These are phyloP conservation scores for Neofusicoccum sp. DNA, from an alignment of 2,329 filamentous ascomycete species.

Conservation along the genomic window DNA sequence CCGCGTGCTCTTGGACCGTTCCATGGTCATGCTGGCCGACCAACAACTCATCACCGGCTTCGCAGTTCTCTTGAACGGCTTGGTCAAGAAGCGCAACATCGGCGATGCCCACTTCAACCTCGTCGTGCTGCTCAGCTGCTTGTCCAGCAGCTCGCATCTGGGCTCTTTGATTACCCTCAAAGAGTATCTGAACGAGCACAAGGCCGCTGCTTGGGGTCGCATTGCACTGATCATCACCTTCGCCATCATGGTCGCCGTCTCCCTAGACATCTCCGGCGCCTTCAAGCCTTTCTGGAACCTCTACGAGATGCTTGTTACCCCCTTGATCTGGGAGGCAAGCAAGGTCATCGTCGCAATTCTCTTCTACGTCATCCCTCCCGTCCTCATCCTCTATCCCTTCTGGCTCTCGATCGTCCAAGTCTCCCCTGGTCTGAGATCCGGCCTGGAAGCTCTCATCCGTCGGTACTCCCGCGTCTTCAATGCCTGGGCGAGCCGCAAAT, in stretches of 20 bases:
- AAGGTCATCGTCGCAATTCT: not conserved
- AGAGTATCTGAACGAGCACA: slow-evolving; percentile 32
- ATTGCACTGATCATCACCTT: slow-evolving; percentile 30
- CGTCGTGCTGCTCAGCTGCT: slow-evolving; percentile 32
- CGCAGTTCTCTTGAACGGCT: slow-evolving; percentile 30
- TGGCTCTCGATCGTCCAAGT: slow-evolving; percentile 9
- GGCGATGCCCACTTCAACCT: slow-evolving; percentile 16
- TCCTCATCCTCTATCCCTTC: not conserved
- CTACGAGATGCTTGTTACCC: not conserved
- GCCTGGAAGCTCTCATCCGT: not conserved
- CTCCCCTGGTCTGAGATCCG: not conserved
- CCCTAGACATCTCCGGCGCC: slow-evolving; percentile 29
- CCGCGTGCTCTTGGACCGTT: slow-evolving; percentile 31
- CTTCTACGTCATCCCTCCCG: not conserved
- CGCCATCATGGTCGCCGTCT: slow-evolving; percentile 27
- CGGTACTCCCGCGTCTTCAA: not conserved
- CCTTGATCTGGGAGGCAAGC: not conserved
- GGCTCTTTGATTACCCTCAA: slow-evolving; percentile 33
- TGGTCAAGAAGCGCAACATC: slow-evolving; percentile 21
- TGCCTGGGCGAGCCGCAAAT: not conserved
- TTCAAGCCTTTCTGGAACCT: not conserved
- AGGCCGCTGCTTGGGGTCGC: slow-evolving; percentile 29
- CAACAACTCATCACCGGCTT: slow-evolving; percentile 34
- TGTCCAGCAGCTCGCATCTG: slow-evolving; percentile 32
- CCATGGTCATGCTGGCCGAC: slow-evolving; percentile 33